Evolutionary conservation across 768 basidiomycete species (phyloP).

Genomic region (Botryobasidium botryosum): DNA sequence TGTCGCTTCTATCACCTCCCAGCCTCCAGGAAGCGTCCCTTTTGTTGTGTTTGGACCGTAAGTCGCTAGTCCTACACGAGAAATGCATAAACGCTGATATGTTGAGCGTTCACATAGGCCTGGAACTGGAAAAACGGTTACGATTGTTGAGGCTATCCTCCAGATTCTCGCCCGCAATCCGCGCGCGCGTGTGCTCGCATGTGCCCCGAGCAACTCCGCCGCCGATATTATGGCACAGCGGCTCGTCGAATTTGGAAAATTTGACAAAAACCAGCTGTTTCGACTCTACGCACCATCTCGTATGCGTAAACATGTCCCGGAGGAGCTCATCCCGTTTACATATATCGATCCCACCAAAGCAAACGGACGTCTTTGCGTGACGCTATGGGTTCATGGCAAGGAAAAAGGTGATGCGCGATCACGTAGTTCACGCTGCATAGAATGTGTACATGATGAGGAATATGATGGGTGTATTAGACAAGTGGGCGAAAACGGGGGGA

Average conservation of each 20-base stretch:
- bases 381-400: no score
- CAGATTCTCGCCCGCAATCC: conserved; percentile 1
- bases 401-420: no score
- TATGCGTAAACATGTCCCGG: neutral
- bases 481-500: no score
- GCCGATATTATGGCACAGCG: conserved; percentile 7
- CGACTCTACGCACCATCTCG: conserved; percentile 5
- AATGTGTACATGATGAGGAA: no score
- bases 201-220: conserved; percentile 9
- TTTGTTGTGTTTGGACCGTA: conserved; percentile 8
- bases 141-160: conserved; percentile 5
- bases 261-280: conserved; percentile 1
- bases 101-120: neutral
- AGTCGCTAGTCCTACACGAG: neutral
- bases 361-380: no score
- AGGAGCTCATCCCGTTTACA: neutral
- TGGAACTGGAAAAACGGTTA: conserved; percentile 8
- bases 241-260: neutral
- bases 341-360: neutral
- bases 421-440: no score
- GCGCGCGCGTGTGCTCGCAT: conserved; percentile 5
- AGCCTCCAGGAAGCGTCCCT: neutral
- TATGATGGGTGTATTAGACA: no score
- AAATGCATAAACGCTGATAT: neutral
- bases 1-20: conserved; percentile 2